Conservation (phyloP, 352 stramenopile species). For the Phytophthora brassicae region DNA sequence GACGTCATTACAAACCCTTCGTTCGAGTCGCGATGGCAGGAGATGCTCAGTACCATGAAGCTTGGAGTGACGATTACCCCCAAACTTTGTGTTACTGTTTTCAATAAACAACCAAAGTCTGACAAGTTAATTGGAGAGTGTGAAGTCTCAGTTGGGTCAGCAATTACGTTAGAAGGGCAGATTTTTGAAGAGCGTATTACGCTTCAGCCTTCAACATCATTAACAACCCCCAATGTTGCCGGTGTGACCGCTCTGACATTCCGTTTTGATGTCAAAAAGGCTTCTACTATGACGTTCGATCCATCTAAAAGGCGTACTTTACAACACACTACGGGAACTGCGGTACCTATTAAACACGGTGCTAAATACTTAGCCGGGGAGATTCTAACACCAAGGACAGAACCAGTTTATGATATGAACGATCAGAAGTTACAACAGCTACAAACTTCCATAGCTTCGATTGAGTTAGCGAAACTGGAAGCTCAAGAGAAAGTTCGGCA, state of each 20-base stretch:
- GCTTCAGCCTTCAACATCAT: conserved; percentile 39
- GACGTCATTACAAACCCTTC: conserved; percentile 40
- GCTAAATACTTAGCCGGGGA: conserved; percentile 33
- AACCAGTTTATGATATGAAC: conserved; percentile 13
- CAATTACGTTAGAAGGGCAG: conserved; percentile 70
- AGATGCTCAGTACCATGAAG: conserved; percentile 49
- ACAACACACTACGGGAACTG: conserved; percentile 8
- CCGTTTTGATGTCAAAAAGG: conserved; percentile 62
- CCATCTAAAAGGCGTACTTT: background rate
- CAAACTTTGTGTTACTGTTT: conserved; percentile 68
- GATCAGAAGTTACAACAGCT: conserved; percentile 27
- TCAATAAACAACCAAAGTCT: conserved; percentile 66
- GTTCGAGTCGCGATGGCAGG: conserved; percentile 57
- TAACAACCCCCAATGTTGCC: conserved; percentile 4
- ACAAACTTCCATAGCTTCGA: conserved; percentile 24
- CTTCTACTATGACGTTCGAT: conserved; percentile 3
- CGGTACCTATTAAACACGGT: conserved; percentile 24
- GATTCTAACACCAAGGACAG: conserved; percentile 18
- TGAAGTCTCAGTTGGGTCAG: conserved; percentile 70
- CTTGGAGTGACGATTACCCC: conserved; percentile 67
- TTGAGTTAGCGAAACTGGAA: conserved; percentile 44
- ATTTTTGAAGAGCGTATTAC: conserved; percentile 69
- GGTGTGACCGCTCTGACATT: conserved; percentile 55
- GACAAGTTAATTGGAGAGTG: conserved; percentile 76
- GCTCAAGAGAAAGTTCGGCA: conserved; percentile 52